Conservation (phyloP, 495 filamentous ascomycete genomes). For the Penicillium antarcticum region DNA sequence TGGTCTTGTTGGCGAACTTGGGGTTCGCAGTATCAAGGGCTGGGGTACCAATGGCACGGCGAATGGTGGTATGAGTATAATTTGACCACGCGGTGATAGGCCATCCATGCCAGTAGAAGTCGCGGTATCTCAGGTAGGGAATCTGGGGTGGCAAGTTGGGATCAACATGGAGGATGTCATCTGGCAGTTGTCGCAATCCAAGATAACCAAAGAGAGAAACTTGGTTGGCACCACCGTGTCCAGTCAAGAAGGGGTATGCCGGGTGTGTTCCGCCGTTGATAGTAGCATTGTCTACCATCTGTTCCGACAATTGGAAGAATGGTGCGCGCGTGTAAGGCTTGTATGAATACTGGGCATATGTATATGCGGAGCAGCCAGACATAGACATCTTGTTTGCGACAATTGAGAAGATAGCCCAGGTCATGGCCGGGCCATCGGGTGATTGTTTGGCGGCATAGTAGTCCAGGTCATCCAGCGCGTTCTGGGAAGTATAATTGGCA, state of each 20-base stretch:
- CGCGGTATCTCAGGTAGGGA: constrained; percentile 58
- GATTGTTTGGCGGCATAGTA: constrained; percentile 67
- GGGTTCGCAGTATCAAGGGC: constrained; percentile 41
- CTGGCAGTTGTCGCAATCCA: constrained; percentile 52
- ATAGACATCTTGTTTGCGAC: constrained; percentile 56
- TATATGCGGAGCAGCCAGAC: constrained; percentile 61
- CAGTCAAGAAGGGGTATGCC: constrained; percentile 66
- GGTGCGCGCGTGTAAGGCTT: constrained; percentile 49
- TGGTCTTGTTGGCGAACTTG: constrained; percentile 45
- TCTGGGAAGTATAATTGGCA: constrained; percentile 48
- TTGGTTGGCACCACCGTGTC: constrained; percentile 62
- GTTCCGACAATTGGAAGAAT: constrained; percentile 61
- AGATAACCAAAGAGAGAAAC: constrained; percentile 61
- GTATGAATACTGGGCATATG: constrained; percentile 60
- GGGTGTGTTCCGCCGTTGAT: constrained; percentile 66
- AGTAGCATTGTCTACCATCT: constrained; percentile 61
- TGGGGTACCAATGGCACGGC: constrained; percentile 33
- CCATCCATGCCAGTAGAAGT: constrained; percentile 68
- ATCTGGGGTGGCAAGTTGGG: constrained; percentile 62
- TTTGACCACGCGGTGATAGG: constrained; percentile 62
- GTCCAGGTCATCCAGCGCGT: constrained; percentile 54
- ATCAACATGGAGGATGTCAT: constrained; percentile 51
- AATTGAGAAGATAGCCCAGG: constrained; percentile 62
- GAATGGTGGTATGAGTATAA: constrained; percentile 61
- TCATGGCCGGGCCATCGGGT: constrained; percentile 62